Percentiles rank a stretch among this genome's conserved stretches.
Conservation (phyloP, 2,329 filamentous ascomycete genomes). For the Cryoendolithus antarcticus region DNA sequence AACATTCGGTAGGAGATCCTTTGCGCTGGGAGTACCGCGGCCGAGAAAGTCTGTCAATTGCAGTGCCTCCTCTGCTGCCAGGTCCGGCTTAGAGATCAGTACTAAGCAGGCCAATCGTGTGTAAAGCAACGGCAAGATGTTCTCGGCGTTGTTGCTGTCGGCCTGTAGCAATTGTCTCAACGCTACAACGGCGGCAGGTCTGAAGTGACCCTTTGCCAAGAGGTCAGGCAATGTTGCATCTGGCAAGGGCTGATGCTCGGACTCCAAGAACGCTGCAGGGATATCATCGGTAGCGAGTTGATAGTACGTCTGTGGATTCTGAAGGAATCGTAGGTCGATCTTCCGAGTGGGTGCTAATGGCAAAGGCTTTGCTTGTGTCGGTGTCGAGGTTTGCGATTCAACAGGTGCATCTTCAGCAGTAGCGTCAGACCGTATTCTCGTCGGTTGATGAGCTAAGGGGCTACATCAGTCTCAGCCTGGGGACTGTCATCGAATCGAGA, state of each 20-base stretch:
- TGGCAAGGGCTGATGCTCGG: constrained; percentile 49
- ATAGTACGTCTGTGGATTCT: constrained; percentile 73
- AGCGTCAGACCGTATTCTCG: background rate
- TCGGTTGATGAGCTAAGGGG: constrained; percentile 10
- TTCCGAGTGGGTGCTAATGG: constrained; percentile 10
- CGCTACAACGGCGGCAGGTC: constrained; percentile 40
- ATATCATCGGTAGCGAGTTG: constrained; percentile 54
- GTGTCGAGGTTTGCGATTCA: too few relatives aligned
- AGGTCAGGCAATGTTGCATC: constrained; percentile 56
- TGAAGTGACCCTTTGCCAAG: constrained; percentile 62
- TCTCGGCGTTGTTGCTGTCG: constrained; percentile 45
- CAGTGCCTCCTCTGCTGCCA: constrained; percentile 49
- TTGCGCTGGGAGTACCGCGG: constrained; percentile 36
- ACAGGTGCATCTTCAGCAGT: constrained; percentile 2
- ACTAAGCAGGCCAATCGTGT: constrained; percentile 71
- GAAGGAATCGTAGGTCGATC: constrained; percentile 70
- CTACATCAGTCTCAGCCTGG: constrained; percentile 14
- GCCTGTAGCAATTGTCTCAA: constrained; percentile 28
- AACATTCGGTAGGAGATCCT: constrained; percentile 50
- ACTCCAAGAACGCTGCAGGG: constrained; percentile 55
- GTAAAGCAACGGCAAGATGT: constrained; percentile 69
- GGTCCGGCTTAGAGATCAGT: constrained; percentile 53
- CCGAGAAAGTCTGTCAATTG: constrained; percentile 45
- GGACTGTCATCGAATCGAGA: background rate
- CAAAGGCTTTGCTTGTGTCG: too few relatives aligned